Conservation (phyloP, 345 rosid genomes). For the Ceriops zippeliana region DNA sequence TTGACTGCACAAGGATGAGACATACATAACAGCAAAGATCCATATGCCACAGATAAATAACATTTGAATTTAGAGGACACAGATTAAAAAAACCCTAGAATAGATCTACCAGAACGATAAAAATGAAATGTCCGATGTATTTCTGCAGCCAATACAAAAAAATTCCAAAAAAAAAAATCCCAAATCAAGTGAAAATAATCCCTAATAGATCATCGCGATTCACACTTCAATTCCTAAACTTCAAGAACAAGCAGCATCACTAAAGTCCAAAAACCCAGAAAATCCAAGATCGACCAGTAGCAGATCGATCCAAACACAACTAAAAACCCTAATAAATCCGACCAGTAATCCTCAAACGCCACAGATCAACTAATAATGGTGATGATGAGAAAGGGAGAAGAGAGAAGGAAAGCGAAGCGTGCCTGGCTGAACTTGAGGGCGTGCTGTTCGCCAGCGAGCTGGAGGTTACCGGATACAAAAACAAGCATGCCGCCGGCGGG, state of each 20-base stretch:
- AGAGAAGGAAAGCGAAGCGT: not conserved
- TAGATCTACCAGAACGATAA: slow-evolving; percentile 15
- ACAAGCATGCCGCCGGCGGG: slow-evolving; percentile 87
- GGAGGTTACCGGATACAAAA: slow-evolving; percentile 83
- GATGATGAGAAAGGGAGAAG: not conserved
- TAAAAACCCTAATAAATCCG: slow-evolving; percentile 11
- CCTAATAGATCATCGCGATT: slow-evolving; percentile 1
- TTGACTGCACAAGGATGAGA: no score
- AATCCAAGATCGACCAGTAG: slow-evolving; percentile 10
- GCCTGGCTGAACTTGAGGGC: slow-evolving; percentile 95
- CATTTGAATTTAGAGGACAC: no score
- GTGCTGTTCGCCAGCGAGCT: slow-evolving; percentile 88
- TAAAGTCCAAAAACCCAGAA: slow-evolving; percentile 14
- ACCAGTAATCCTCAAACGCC: not conserved
- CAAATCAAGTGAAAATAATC: not conserved
- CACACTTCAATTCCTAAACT: not conserved
- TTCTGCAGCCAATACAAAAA: no score
- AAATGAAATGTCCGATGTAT: not conserved
- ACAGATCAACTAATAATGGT: no score
- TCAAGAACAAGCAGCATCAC: not conserved
- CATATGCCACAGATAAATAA: no score
- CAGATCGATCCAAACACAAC: slow-evolving; percentile 18
- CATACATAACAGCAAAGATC: no score
- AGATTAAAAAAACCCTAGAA: not conserved
- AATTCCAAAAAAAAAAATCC: not conserved